Conservation (phyloP, 2,329 filamentous ascomycete genomes). For the Pseudofabraea citricarpa region DNA sequence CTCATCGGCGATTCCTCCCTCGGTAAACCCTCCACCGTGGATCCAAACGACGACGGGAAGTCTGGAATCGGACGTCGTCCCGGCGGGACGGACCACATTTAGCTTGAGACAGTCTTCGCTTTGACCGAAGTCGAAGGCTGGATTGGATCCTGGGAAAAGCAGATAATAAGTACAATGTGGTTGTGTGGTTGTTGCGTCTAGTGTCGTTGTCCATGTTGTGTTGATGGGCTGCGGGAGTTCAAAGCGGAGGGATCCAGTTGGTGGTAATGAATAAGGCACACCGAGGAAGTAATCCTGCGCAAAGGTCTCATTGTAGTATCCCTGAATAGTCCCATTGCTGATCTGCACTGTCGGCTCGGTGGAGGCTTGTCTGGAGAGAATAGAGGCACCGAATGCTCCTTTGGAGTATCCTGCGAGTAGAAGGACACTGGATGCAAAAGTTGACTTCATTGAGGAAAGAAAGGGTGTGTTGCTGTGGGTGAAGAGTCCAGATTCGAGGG, state of each 20-base stretch:
- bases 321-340: neutral
- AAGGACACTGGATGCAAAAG: too few relatives aligned
- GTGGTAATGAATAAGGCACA: neutral
- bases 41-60: conserved; percentile 3
- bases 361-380: neutral
- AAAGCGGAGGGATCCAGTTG: neutral
- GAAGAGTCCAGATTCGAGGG: too few relatives aligned
- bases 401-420: too few relatives aligned
- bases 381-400: too few relatives aligned
- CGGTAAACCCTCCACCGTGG: conserved; percentile 22
- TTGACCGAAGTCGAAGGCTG: neutral
- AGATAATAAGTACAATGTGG: neutral
- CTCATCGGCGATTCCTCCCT: conserved; percentile 36
- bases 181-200: neutral
- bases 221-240: neutral
- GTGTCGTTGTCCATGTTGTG: neutral
- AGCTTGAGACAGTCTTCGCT: neutral
- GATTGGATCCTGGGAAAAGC: neutral
- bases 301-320: neutral
- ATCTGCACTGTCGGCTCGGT: neutral
- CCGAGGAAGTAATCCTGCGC: neutral
- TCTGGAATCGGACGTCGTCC: neutral
- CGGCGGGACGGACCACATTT: neutral
- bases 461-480: too few relatives aligned
- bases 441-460: too few relatives aligned